A percentile compares a stretch with the other conserved stretches of the same genome.
These are phyloP conservation scores for Stephania cephalantha DNA, from an alignment of 164 flowering plant genomes.

Conservation along the genomic window DNA sequence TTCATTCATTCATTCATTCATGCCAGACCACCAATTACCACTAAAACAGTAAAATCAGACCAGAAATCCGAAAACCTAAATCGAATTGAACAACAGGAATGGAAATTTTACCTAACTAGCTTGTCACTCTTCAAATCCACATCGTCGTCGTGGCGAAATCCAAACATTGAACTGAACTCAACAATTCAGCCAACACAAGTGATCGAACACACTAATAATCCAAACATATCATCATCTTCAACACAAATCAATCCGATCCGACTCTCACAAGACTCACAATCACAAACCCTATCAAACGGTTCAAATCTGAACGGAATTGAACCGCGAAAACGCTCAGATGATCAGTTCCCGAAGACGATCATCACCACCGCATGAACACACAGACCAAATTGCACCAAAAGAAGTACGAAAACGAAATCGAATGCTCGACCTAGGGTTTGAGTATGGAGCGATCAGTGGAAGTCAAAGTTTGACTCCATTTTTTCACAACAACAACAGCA, in stretches of 20 bases:
- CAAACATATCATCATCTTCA: neutral
- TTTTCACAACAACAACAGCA: neutral
- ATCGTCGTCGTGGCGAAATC: neutral
- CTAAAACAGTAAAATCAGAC: neutral
- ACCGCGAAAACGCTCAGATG: neutral
- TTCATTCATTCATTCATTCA: neutral
- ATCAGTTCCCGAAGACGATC: neutral
- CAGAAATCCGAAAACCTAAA: neutral
- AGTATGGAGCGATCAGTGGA: neutral
- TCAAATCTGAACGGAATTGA: neutral
- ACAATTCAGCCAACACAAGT: neutral
- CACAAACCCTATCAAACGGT: neutral
- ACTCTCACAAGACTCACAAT: neutral
- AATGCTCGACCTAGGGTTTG: neutral
- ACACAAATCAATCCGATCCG: too few species aligned
- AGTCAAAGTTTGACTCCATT: neutral
- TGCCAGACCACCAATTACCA: slow-evolving; percentile 5
- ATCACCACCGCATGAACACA: neutral
- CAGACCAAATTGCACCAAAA: neutral
- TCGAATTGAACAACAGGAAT: slow-evolving; percentile 4
- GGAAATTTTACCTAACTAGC: slow-evolving; percentile 44
- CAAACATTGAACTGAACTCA: neutral
- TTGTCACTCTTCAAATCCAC: slow-evolving; percentile 54
- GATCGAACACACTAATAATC: neutral
- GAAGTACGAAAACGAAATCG: neutral